phyloP scores from a whole-genome alignment of 169 alveolate genomes.

The Miamiensis avidus region DNA sequence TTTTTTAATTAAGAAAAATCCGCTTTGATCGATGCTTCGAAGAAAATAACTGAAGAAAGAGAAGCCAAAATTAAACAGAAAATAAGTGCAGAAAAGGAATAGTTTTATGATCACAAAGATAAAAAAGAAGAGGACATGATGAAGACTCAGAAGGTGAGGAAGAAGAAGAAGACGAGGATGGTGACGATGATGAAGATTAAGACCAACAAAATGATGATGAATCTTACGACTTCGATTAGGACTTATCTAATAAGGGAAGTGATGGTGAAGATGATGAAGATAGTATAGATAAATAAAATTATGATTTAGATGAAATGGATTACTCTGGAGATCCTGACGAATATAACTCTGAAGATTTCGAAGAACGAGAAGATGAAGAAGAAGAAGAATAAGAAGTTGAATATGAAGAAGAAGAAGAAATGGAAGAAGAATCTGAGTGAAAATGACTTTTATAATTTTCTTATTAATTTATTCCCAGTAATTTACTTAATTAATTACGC shows the following conservation, averaged over 20 bases:
- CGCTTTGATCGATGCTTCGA: background rate
- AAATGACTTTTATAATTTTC: no score
- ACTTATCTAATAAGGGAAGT: background rate
- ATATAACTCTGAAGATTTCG: background rate
- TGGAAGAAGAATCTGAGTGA: no score
- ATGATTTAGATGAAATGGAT: background rate
- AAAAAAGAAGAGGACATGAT: background rate
- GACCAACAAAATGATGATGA: background rate
- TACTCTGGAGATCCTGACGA: background rate
- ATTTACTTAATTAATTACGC: no score
- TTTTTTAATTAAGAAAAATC: no score
- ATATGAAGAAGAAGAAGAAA: no score
- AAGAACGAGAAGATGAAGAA: background rate
- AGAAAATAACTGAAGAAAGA: background rate
- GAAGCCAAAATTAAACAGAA: background rate
- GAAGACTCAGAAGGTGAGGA: background rate
- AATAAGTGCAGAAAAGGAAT: background rate
- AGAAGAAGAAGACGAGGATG: background rate
- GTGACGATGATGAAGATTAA: background rate
- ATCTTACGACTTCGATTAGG: background rate
- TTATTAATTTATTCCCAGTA: no score
- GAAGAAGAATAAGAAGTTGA: background rate
- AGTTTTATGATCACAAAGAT: background rate
- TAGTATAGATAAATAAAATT: background rate
- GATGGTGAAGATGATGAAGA: background rate